Evolutionary conservation across 2,329 filamentous ascomycete species (phyloP).

Genomic region (Fusarium secorum): DNA sequence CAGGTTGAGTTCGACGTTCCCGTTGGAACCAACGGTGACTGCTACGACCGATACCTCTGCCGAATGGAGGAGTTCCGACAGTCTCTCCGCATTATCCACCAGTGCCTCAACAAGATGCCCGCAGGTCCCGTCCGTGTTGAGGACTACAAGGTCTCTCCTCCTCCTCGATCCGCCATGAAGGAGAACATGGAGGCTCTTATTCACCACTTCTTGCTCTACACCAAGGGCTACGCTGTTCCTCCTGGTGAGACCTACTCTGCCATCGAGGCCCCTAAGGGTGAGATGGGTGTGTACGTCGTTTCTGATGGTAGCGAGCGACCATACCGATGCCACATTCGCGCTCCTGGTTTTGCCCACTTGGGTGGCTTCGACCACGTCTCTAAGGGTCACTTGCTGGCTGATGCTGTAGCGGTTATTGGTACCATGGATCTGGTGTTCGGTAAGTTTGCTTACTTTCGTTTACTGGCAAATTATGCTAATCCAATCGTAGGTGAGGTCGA

Average conservation of each 20-base stretch:
- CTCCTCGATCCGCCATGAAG: constrained; percentile 98
- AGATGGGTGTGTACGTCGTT: constrained; percentile 98
- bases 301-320: constrained; percentile 96
- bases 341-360: constrained; percentile 95
- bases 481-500: constrained; percentile 64
- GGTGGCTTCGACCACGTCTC: constrained; percentile 92
- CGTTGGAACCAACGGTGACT: constrained; percentile 95
- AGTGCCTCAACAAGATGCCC: constrained; percentile 99
- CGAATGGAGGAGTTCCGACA: constrained; percentile 99
- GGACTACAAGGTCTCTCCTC: constrained; percentile 98
- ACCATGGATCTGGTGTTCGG: constrained; percentile 92
- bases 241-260: constrained; percentile 98
- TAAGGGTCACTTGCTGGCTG: constrained; percentile 91
- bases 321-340: constrained; percentile 96
- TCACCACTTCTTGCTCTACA: constrained; percentile 98
- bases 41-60: constrained; percentile 98
- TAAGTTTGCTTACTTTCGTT: constrained; percentile 51
- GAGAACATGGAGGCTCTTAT: constrained; percentile 99
- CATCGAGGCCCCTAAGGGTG: constrained; percentile 99
- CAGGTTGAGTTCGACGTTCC: constrained; percentile 98
- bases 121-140: constrained; percentile 92
- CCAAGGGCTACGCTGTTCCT: constrained; percentile 96
- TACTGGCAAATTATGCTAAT: constrained; percentile 49
- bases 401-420: constrained; percentile 94
- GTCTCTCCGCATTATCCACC: constrained; percentile 96